Base-by-base conservation (phyloP, 2,329 filamentous ascomycete species). In the Sclerotinia subarctica region DNA sequence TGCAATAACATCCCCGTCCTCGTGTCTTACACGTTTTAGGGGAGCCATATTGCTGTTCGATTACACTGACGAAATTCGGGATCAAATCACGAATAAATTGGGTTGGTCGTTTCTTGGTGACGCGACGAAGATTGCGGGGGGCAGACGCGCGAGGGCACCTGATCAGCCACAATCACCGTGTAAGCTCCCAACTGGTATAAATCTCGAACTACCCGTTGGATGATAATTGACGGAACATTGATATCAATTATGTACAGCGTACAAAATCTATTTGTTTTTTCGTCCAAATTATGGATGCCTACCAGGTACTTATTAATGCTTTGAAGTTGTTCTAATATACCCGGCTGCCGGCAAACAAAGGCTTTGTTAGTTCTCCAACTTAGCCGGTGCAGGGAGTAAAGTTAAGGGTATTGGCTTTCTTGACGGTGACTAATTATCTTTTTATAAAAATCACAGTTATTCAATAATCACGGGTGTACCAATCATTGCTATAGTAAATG, bases 21-120 rank as follows among this genome's bases (percentile, higher is more conserved):
- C 70, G 38, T 69, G 71, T 68, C 79, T 78, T 46, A 70, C 60
- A n/a, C 81, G 79, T 72, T 83, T 83, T 60, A 76, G 70, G 29
- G 80, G 78, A 59, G 79, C 76, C 81, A 83, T 83, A 17, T 54
- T 72, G 53, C 29, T 24, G 32, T 51, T 26, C 19, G 17, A 15
- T 51, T 52, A 13, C 32, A 38, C 29, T 7, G n/a, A 26, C 13
- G 17, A 42, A 51, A 26, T 15, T 51, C n/a, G 13, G 46, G 49
- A 46, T 51, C 46, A 10, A 62, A 46, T 62, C 32, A 15, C n/a
- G 24, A 62, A 35, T 21, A 8, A 15, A 4, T 26, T 21, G 21
- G 11, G 29, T 49, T 46, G 29, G 15, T 24, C 29, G n/a, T 63
- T 21, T 38, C 4, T 21, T 38, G 53, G 32, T 56, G 29, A 32